phyloP scores from a whole-genome alignment of 1,284 basidiomycete genomes.

The Malassezia sp. region DNA sequence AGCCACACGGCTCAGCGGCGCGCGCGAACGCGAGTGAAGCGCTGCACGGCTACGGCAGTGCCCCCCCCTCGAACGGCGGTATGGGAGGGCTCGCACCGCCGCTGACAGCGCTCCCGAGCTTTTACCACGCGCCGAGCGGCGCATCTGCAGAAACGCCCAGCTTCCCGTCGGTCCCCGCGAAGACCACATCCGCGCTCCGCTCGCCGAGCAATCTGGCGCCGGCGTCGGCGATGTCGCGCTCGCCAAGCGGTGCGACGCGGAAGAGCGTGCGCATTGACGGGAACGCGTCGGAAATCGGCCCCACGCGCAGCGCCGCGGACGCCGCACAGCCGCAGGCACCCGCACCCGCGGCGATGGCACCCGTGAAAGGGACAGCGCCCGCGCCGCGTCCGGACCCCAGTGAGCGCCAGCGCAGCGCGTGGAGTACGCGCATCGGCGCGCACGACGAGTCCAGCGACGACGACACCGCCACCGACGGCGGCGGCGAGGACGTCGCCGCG shows the following conservation, averaged over 20 bases:
- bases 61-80: neutral
- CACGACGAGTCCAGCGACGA: constrained; percentile 30
- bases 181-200: too few species aligned
- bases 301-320: constrained; percentile 19
- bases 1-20: too few species aligned
- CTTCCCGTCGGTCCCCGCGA: too few species aligned
- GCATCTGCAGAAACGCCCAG: too few species aligned
- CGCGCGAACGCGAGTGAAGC: too few species aligned
- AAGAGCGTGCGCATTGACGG: constrained; percentile 37
- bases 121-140: neutral
- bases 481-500: constrained; percentile 19
- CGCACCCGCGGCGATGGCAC: neutral
- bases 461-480: constrained; percentile 15
- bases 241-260: too few species aligned
- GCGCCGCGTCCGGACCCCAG: constrained; percentile 8
- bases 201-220: too few species aligned
- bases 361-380: neutral
- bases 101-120: neutral
- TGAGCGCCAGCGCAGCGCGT: constrained; percentile 23
- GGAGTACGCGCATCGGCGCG: constrained; percentile 34
- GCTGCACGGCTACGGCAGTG: too few species aligned
- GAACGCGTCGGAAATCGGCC: neutral
- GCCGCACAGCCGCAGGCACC: constrained; percentile 1
- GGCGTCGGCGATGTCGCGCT: too few species aligned
- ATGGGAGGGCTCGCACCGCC: constrained; percentile 2